Evolutionary conservation across 495 filamentous ascomycete species (phyloP).

Genomic region (Sporormia fimetaria): DNA sequence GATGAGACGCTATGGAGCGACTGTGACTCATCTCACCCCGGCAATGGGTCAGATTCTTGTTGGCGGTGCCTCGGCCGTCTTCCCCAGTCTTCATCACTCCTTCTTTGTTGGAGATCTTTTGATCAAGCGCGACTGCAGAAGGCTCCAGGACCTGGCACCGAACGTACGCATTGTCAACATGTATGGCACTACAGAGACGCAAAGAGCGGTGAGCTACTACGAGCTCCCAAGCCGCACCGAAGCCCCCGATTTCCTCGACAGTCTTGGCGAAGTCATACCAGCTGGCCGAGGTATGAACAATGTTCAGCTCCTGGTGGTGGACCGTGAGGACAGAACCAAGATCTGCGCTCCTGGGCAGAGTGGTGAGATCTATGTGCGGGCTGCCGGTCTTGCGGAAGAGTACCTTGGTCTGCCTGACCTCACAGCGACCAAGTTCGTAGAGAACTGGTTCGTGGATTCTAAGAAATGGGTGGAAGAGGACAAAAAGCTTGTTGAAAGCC

Average conservation of each 20-base stretch:
- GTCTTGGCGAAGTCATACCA: constrained; percentile 68
- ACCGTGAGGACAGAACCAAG: constrained; percentile 58
- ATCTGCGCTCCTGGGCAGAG: constrained; percentile 72
- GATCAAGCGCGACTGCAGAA: constrained; percentile 75
- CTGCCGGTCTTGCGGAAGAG: constrained; percentile 79
- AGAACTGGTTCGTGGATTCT: constrained; percentile 79
- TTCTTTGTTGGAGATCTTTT: constrained; percentile 94
- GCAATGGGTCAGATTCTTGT: constrained; percentile 95
- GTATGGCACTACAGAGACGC: constrained; percentile 89
- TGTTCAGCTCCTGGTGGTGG: constrained; percentile 84
- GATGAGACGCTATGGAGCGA: constrained; percentile 70
- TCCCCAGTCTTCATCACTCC: constrained; percentile 64
- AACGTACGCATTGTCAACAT: constrained; percentile 80
- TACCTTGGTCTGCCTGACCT: constrained; percentile 63
- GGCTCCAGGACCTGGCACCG: constrained; percentile 61
- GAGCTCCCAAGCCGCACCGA: constrained; percentile 61
- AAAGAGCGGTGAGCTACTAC: constrained; percentile 77
- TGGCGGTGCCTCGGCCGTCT: constrained; percentile 63
- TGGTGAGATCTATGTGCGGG: constrained; percentile 82
- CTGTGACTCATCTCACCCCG: constrained; percentile 84
- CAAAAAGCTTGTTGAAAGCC: constrained; percentile 36
- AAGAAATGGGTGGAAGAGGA: constrained; percentile 59
- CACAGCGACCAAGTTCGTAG: constrained; percentile 70
- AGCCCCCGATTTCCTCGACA: constrained; percentile 57
- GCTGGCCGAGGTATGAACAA: constrained; percentile 85